Conservation (phyloP, 1,284 basidiomycete species). For the Puccinia triticina region DNA sequence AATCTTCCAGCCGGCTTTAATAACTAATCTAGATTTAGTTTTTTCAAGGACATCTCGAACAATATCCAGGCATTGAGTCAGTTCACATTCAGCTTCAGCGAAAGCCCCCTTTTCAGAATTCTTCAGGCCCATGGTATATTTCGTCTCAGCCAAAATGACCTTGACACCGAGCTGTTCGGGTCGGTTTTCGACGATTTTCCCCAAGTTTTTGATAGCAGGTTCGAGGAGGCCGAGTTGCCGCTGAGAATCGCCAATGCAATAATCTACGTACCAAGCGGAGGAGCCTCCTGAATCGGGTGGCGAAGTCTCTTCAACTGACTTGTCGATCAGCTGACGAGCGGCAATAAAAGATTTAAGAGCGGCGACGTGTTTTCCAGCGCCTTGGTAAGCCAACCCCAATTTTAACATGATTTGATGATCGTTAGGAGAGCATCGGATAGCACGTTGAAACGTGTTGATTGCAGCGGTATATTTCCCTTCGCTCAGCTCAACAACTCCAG, state of each 20-base stretch:
- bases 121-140: conserved; percentile 72
- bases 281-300: conserved; percentile 78
- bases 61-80: conserved; percentile 67
- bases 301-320: conserved; percentile 63
- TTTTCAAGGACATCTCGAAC: conserved; percentile 67
- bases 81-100: conserved; percentile 73
- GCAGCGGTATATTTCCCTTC: conserved; percentile 71
- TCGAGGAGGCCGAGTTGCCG: conserved; percentile 75
- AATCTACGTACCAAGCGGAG: conserved; percentile 80
- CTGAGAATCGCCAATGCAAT: conserved; percentile 83
- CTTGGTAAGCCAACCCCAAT: conserved; percentile 87
- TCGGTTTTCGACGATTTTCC: conserved; percentile 66
- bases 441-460: conserved; percentile 83
- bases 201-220: conserved; percentile 73
- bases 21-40: conserved; percentile 52
- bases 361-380: conserved; percentile 82
- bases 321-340: conserved; percentile 70
- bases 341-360: conserved; percentile 82
- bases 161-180: conserved; percentile 71
- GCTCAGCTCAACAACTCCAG: conserved; percentile 85
- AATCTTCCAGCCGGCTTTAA: conserved; percentile 80
- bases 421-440: conserved; percentile 76
- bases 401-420: conserved; percentile 83
- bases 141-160: conserved; percentile 73
- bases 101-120: conserved; percentile 73